Evolutionary conservation across 2,329 filamentous ascomycete genomes (phyloP).

Genomic region (Fusarium veterinarium): DNA sequence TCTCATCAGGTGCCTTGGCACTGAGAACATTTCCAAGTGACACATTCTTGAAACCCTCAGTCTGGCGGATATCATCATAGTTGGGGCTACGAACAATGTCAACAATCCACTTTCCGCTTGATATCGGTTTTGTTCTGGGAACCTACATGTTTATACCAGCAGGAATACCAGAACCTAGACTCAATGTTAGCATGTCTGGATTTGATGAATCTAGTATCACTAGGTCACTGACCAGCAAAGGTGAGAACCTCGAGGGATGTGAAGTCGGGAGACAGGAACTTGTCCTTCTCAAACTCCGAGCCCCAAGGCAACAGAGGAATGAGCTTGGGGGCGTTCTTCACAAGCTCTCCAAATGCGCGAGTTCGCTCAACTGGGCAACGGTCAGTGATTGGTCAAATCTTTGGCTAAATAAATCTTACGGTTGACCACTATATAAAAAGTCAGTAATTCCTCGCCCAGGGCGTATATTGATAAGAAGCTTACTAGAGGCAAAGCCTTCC

Average conservation of each 20-base stretch:
- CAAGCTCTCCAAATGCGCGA: constrained; percentile 85
- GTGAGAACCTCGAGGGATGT: constrained; percentile 92
- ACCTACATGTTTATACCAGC: constrained; percentile 72
- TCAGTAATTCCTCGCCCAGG: constrained; percentile 31
- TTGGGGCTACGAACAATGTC: constrained; percentile 59
- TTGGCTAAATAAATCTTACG: constrained; percentile 46
- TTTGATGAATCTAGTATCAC: neutral
- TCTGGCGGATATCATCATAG: constrained; percentile 83
- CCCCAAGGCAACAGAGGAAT: constrained; percentile 93
- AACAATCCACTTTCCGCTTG: constrained; percentile 1
- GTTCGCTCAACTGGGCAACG: constrained; percentile 77
- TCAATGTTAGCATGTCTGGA: constrained; percentile 48
- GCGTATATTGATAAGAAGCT: constrained; percentile 20
- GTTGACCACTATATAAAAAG: constrained; percentile 71
- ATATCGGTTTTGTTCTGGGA: neutral
- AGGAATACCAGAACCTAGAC: constrained; percentile 69
- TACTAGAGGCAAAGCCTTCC: constrained; percentile 81
- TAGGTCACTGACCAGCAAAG: constrained; percentile 61
- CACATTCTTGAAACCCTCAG: constrained; percentile 91
- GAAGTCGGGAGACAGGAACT: constrained; percentile 94
- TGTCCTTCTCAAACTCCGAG: constrained; percentile 93
- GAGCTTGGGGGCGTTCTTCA: constrained; percentile 81
- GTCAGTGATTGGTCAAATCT: neutral
- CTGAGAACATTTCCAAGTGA: constrained; percentile 92
- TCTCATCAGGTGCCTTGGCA: constrained; percentile 92